These are phyloP conservation scores for Tylopilus rubrobrunneus DNA, from an alignment of 768 basidiomycete genomes.

Conservation along the genomic window DNA sequence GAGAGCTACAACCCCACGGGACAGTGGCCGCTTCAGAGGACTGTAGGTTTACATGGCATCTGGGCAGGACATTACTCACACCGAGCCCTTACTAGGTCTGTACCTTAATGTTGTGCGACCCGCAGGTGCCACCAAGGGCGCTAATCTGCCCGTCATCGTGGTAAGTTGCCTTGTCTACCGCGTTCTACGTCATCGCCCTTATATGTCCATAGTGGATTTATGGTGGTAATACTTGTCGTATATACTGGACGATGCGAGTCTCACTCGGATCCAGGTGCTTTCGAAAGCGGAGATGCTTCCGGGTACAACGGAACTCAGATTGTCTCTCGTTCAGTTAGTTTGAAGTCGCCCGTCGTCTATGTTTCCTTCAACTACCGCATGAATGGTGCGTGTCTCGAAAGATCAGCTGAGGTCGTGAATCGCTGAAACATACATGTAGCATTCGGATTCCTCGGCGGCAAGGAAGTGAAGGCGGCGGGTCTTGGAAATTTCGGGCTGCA, in stretches of 20 bases:
- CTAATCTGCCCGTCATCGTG: constrained; percentile 21
- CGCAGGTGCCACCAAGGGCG: background rate
- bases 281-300: constrained; percentile 1
- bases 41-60: constrained; percentile 1
- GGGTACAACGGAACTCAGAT: constrained; percentile 16
- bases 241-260: background rate
- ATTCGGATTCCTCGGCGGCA: constrained; percentile 28
- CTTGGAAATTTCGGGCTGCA: constrained; percentile 16
- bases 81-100: constrained; percentile 16
- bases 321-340: constrained; percentile 14
- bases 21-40: constrained; percentile 11
- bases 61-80: background rate
- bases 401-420: too few relatives aligned
- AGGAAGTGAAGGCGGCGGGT: constrained; percentile 1
- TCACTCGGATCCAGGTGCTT: constrained; percentile 9
- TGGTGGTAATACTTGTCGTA: background rate
- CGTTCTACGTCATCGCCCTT: background rate
- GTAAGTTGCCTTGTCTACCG: constrained; percentile 4
- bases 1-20: background rate
- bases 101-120: constrained; percentile 17
- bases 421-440: constrained; percentile 6
- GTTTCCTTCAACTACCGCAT: constrained; percentile 1
- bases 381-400: constrained; percentile 14
- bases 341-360: background rate
- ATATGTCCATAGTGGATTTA: background rate